Base-by-base conservation (phyloP, 345 rosid species). In the Ceriops decandra region DNA sequence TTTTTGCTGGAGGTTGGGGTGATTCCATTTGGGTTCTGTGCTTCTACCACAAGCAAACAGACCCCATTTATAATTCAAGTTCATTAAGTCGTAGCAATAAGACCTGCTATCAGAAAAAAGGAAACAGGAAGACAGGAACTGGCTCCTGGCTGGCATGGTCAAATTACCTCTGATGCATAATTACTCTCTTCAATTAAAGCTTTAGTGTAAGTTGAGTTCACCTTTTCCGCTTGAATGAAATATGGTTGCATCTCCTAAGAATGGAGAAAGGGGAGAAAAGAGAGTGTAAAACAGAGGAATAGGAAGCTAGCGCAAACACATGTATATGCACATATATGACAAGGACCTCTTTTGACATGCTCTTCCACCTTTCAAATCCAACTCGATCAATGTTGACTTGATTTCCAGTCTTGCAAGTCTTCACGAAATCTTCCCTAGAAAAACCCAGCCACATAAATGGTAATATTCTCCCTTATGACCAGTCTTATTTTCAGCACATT, bases 331-430 rank as follows among this genome's bases (percentile, higher is more conserved):
- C 5, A 19, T 52, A 9, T 52, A 56, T 56, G 16, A 2, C 53
- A 47, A 15, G 35, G 81, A 92, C 98, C 96, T 84, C 73, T 15
- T 56, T 9, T 7, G 87, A 71, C 96, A 90, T 86, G 52, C 66
- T 82, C 83, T 84, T 87, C 96, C 98, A 92, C 26, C 52, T 69
- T 51, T 79, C 77, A 52, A 90, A 88, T 66, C 89, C 93, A 72
- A 72, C 69, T 63, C 79, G 58, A 38, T 86, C 87, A 51, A 81
- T 72, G 30, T 84, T 87, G 73, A 84, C 62, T 63, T 38, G 57
- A 59, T 60, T 64, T 20, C 59, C 73, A 57, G 8, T 35, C 58
- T 77, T 67, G 64, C 62, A 67, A 20, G 30, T 63, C 65, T 61
- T 62, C 54, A 38, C 64, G 70, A 84, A 86, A 46, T 56, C 77